Conservation (phyloP, 495 filamentous ascomycete species). For the Talaromyces ruber region DNA sequence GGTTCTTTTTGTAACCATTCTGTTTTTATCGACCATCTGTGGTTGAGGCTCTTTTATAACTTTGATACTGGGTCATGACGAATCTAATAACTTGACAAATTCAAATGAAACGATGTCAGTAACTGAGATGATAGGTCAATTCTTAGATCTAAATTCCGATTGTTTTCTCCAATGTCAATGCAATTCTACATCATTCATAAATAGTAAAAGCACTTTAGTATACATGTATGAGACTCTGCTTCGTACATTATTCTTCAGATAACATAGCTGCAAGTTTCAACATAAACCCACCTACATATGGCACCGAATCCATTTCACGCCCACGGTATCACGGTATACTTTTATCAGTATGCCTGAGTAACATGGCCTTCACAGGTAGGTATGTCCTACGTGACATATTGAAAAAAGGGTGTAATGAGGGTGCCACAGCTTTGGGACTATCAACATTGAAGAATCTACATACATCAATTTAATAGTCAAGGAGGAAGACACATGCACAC, state of each 20-base stretch:
- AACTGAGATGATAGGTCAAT: no score
- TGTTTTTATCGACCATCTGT: neutral
- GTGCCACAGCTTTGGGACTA: no score
- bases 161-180: neutral
- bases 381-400: neutral
- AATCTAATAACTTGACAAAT: neutral
- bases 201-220: no score
- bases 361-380: neutral
- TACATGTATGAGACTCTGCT: neutral
- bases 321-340: no score
- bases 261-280: neutral
- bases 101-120: no score
- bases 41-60: neutral
- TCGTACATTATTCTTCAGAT: no score
- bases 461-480: no score
- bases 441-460: no score
- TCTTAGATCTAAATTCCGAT: neutral
- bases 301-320: no score
- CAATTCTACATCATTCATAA: neutral
- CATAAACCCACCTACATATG: neutral
- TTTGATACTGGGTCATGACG: neutral
- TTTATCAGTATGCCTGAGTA: neutral
- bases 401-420: neutral
- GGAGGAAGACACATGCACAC: neutral
- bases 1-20: neutral